Evolutionary conservation across 1,284 basidiomycete species (phyloP).

Genomic region (Rhizoctonia solani): DNA sequence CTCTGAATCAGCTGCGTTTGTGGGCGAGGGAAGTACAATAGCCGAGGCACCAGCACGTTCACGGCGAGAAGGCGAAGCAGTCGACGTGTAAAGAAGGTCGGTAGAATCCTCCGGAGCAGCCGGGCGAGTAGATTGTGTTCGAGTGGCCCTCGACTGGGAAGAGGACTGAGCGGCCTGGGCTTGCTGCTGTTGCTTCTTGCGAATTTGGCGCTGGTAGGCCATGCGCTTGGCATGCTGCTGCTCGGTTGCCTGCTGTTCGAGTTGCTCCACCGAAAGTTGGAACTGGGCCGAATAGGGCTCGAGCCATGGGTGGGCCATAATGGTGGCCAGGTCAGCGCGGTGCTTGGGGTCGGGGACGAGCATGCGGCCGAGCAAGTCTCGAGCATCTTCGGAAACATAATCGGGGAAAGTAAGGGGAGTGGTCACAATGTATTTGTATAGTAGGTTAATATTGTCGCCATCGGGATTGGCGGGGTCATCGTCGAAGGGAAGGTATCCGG

Average conservation of each 20-base stretch:
- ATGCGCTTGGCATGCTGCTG: slow-evolving; percentile 82
- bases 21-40: slow-evolving; percentile 39
- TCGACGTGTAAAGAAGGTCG: slow-evolving; percentile 16
- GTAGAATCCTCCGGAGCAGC: slow-evolving; percentile 4
- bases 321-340: slow-evolving; percentile 71
- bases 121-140: slow-evolving; percentile 13
- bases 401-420: slow-evolving; percentile 94
- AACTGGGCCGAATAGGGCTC: slow-evolving; percentile 67
- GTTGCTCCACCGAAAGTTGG: slow-evolving; percentile 70
- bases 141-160: slow-evolving; percentile 36
- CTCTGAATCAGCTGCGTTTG: slow-evolving; percentile 40
- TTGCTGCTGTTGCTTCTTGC: slow-evolving; percentile 60
- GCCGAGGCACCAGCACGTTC: slow-evolving; percentile 24
- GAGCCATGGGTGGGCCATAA: slow-evolving; percentile 89
- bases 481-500: slow-evolving; percentile 99
- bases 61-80: slow-evolving; percentile 22
- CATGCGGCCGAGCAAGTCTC: slow-evolving; percentile 78
- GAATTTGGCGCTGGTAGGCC: slow-evolving; percentile 66
- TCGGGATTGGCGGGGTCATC: slow-evolving; percentile 99
- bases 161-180: slow-evolving; percentile 50
- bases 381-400: slow-evolving; percentile 80
- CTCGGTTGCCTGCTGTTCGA: slow-evolving; percentile 80
- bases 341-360: slow-evolving; percentile 80
- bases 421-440: slow-evolving; percentile 99
- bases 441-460: slow-evolving; percentile 98